Conservation (phyloP, 805 yeast genomes). For the Suhomyces tanzawaensis region DNA sequence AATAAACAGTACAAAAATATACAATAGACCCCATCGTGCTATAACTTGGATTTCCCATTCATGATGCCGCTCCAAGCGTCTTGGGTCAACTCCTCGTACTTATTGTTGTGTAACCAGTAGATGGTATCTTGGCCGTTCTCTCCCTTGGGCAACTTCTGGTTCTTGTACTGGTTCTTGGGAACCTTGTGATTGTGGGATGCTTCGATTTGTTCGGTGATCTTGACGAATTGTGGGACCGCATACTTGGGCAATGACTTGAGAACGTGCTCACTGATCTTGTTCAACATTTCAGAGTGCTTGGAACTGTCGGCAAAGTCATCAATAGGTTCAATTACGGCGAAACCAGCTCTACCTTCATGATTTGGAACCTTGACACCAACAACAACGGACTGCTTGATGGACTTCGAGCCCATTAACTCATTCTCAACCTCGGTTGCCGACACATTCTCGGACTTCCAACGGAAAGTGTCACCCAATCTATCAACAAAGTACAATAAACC, state of each 20-base stretch:
- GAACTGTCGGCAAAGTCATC: conserved; percentile 27
- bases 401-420: conserved; percentile 50
- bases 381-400: conserved; percentile 68
- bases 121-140: conserved; percentile 55
- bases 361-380: conserved; percentile 83
- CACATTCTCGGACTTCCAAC: conserved; percentile 97
- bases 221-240: conserved; percentile 81
- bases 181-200: conserved; percentile 82
- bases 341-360: conserved; percentile 95
- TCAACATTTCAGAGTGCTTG: conserved; percentile 37
- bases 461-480: conserved; percentile 89
- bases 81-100: conserved; percentile 56
- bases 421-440: conserved; percentile 92
- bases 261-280: conserved; percentile 27
- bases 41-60: conserved; percentile 41
- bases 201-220: conserved; percentile 58
- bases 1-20: no score
- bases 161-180: conserved; percentile 63
- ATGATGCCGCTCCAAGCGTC: conserved; percentile 51
- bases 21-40: neutral
- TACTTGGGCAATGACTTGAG: conserved; percentile 63
- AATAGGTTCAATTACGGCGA: conserved; percentile 66
- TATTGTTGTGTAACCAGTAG: conserved; percentile 63
- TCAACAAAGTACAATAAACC: conserved; percentile 82
- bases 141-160: conserved; percentile 70